Base-by-base conservation (phyloP, 2,329 filamentous ascomycete species). In the Hypocrella siamensis region DNA sequence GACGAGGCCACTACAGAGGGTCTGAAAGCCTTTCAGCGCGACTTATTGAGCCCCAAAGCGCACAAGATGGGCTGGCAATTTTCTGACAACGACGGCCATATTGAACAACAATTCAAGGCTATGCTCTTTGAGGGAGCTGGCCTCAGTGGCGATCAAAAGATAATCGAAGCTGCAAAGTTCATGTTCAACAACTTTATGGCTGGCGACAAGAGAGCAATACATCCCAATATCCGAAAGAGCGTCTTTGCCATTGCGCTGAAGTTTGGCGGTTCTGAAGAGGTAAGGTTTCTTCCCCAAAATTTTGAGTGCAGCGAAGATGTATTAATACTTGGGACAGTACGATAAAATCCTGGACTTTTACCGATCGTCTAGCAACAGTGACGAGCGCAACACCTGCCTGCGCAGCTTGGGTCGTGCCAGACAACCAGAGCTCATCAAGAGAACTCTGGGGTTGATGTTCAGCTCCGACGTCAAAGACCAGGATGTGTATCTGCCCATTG, bases 71-170 rank as follows among this genome's bases (percentile, higher is more conserved):
- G 88, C 36, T 96, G 88, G 88, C 60, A 72, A 11, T 93, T 96
- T 57, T 78, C 73, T 18, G 79, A 86, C 17, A 68, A 67, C 4
- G 88, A 96, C 45, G 83, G 80, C 31, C 86, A 94, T 50, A 77
- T 94, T 42, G 68, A 86, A 52, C 85, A 93, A 54, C 86, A 94
- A 52, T 92, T 93, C 68, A 96, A 96, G 65, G 76, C 75, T 11
- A 70, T 94, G 50, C 70, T 94, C 52, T 96, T 96, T 51, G 80
- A 81, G 38, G 73, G 68, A 42, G 84, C 88, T 31, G 88, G 86
- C 35, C 63, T 83, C 42, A 70, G 76, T 28, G 85, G 84, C 21
- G 88, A 96, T 46, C 63, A 85, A 46, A 64, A 69, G 42, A 72
- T 93, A 38, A 72, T 88, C 48, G 67, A 74, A 31, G 83, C 84